Evolutionary conservation across 768 basidiomycete genomes (phyloP).

Genomic region (Nevesoporus exiguus): DNA sequence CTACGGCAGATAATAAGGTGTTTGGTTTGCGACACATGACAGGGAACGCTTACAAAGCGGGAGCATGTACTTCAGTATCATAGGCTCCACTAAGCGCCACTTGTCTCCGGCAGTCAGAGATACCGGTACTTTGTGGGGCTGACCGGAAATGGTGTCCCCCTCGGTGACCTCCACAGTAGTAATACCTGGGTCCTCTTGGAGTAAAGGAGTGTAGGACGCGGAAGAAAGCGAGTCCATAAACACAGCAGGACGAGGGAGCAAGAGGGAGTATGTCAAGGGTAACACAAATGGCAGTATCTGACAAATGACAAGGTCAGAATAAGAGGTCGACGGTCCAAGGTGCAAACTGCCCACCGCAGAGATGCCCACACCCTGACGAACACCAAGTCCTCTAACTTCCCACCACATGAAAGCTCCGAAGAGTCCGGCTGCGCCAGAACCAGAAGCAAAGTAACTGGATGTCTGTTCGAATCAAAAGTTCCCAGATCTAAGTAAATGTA

Average conservation of each 20-base stretch:
- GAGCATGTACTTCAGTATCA: slow-evolving; percentile 83
- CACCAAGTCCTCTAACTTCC: slow-evolving; percentile 82
- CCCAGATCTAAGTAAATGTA: background rate
- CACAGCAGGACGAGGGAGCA: slow-evolving; percentile 61
- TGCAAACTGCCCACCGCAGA: no score
- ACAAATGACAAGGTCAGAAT: no score
- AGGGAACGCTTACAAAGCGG: slow-evolving; percentile 67
- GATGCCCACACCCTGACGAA: slow-evolving; percentile 76
- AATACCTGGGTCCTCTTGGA: slow-evolving; percentile 29
- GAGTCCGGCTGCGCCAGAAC: slow-evolving; percentile 92
- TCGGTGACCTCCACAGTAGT: slow-evolving; percentile 24
- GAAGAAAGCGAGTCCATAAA: slow-evolving; percentile 44
- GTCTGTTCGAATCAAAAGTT: background rate
- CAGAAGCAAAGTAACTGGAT: slow-evolving; percentile 82
- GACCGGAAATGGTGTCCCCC: slow-evolving; percentile 25
- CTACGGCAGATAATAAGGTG: slow-evolving; percentile 29
- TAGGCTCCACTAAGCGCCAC: slow-evolving; percentile 73
- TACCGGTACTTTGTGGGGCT: slow-evolving; percentile 42
- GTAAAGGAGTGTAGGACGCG: slow-evolving; percentile 37
- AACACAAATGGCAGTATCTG: slow-evolving; percentile 82
- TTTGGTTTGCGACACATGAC: background rate
- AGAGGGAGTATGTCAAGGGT: slow-evolving; percentile 69
- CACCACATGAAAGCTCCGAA: slow-evolving; percentile 95
- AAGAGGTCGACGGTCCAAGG: no score
- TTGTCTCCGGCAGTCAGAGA: slow-evolving; percentile 72